Evolutionary conservation across 352 stramenopile genomes (phyloP).

Genomic region (Salisapilia sapeloensis): DNA sequence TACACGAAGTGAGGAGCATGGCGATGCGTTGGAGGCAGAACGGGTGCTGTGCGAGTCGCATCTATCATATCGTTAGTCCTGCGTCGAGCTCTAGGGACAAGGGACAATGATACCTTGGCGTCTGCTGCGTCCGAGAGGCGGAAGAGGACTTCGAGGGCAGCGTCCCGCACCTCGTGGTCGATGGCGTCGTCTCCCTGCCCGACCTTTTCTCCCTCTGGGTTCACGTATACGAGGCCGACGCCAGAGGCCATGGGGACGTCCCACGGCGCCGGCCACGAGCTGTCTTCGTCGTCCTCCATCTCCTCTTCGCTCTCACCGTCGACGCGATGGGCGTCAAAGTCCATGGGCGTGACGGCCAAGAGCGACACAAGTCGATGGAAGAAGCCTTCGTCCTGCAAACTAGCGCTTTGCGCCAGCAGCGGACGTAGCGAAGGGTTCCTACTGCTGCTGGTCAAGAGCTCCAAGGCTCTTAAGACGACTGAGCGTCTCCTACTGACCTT

Average conservation of each 20-base stretch:
- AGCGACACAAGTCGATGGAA: slow-evolving; percentile 31
- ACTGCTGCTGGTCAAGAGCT: slow-evolving; percentile 39
- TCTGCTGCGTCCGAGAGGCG: slow-evolving; percentile 48
- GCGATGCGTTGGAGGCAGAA: slow-evolving; percentile 38
- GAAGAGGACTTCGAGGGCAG: slow-evolving; percentile 54
- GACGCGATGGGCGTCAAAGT: slow-evolving; percentile 41
- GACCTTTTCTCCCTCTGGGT: slow-evolving; percentile 37
- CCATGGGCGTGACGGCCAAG: slow-evolving; percentile 25
- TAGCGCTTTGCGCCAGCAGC: slow-evolving; percentile 17
- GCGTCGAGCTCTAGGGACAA: not conserved
- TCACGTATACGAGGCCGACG: slow-evolving; percentile 70
- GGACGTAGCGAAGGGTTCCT: slow-evolving; percentile 29
- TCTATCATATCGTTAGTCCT: slow-evolving; percentile 6
- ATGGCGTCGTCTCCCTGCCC: slow-evolving; percentile 16
- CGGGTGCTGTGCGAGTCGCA: slow-evolving; percentile 47
- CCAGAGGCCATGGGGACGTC: slow-evolving; percentile 46
- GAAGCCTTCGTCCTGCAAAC: slow-evolving; percentile 21
- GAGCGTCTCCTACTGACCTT: slow-evolving; percentile 21
- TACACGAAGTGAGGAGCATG: slow-evolving; percentile 37
- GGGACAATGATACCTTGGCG: slow-evolving; percentile 15
- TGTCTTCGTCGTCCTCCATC: slow-evolving; percentile 17
- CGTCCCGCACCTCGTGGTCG: slow-evolving; percentile 64
- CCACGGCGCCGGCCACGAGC: slow-evolving; percentile 54
- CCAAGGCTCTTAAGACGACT: slow-evolving; percentile 36
- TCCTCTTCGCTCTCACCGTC: slow-evolving; percentile 37